Conservation (phyloP, 129 eudicot species). For the Artemisia tridentata region DNA sequence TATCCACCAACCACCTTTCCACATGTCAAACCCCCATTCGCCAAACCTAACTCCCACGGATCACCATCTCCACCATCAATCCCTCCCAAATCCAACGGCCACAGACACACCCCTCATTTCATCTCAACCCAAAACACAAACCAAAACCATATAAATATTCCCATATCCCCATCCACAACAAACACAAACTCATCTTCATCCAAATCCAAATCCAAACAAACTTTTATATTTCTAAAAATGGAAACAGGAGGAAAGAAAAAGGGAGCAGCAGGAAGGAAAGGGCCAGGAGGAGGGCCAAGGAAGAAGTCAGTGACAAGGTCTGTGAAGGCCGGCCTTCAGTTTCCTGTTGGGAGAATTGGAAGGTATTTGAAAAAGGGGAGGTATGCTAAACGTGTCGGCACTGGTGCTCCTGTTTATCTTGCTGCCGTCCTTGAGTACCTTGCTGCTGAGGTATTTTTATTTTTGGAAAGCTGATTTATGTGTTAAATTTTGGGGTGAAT, state of each 20-base stretch:
- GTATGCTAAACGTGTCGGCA: constrained; percentile 34
- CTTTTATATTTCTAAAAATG: constrained; percentile 17
- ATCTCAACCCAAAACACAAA: constrained; percentile 2
- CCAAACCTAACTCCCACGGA: constrained; percentile 5
- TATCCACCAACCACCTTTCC: background rate
- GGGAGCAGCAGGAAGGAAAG: constrained; percentile 40
- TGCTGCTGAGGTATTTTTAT: constrained; percentile 39
- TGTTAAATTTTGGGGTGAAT: too few relatives aligned
- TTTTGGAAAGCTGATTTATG: too few relatives aligned
- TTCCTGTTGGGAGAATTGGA: constrained; percentile 47
- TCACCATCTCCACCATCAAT: background rate
- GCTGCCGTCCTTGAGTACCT: constrained; percentile 40
- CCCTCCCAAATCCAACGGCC: constrained; percentile 26
- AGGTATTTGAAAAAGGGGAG: constrained; percentile 42
- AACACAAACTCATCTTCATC: background rate
- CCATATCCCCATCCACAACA: background rate
- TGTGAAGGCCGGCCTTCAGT: constrained; percentile 47
- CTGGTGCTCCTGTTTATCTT: constrained; percentile 40
- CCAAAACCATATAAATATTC: constrained; percentile 18
- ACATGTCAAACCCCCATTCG: constrained; percentile 10
- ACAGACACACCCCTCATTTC: background rate
- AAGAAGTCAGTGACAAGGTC: constrained; percentile 44
- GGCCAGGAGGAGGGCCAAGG: constrained; percentile 43
- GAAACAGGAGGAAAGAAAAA: constrained; percentile 41
- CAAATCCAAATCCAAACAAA: background rate